Percentiles rank a stretch among this genome's conserved stretches.
phyloP scores from a whole-genome alignment of 805 yeast species.

The Sporopachydermia lactativora region DNA sequence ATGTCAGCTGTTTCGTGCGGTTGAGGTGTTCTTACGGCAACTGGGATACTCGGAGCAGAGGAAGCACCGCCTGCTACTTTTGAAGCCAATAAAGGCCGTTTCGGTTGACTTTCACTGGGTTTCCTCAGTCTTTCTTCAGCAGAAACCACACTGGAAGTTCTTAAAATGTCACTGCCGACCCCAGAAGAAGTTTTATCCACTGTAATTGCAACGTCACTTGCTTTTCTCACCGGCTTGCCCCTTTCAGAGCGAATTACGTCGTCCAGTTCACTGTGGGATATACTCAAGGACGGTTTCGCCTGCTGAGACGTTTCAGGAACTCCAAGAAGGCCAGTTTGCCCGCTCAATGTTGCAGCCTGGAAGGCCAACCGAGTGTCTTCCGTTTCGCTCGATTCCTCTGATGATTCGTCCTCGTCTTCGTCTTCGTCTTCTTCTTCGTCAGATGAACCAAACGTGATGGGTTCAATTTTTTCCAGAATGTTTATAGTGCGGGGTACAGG shows the following conservation, averaged over 20 bases:
- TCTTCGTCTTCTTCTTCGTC: not conserved
- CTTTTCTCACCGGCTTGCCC: not conserved
- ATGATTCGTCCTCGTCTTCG: conserved; percentile 3
- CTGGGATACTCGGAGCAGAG: too few species aligned
- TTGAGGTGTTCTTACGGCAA: too few species aligned
- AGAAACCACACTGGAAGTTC: not conserved
- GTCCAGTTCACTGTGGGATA: conserved; percentile 1
- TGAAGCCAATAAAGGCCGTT: not conserved
- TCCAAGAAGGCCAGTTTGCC: not conserved
- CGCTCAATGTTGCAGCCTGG: not conserved
- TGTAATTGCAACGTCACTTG: not conserved
- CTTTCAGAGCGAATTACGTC: not conserved
- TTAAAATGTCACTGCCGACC: not conserved
- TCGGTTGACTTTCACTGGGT: too few species aligned
- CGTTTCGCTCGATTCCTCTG: not conserved
- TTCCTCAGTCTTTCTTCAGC: not conserved
- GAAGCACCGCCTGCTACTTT: not conserved
- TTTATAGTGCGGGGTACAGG: not conserved
- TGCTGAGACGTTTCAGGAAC: too few species aligned
- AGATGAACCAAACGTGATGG: not conserved
- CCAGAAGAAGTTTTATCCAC: not conserved
- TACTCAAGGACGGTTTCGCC: not conserved
- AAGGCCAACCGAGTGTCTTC: not conserved
- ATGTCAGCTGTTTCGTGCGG: too few species aligned
- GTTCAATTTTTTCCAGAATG: not conserved